Conservation (phyloP, 176 grass and related monocot genomes). For the Metroxylon sagu region DNA sequence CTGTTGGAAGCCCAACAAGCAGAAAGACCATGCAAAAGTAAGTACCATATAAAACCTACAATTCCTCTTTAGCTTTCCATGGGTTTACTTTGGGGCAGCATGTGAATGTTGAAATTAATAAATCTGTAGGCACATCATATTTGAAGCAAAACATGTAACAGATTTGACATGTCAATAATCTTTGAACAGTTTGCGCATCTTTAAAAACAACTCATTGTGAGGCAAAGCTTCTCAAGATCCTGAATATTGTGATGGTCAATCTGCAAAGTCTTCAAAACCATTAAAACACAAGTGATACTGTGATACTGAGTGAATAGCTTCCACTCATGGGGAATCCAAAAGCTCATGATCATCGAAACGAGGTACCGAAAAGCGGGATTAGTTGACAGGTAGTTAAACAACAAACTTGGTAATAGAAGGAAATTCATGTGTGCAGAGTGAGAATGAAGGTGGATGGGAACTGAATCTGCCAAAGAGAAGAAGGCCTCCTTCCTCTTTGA, state of each 20-base stretch:
- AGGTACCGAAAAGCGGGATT: not conserved
- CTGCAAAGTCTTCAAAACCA: conserved; percentile 71
- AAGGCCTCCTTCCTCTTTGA: not conserved
- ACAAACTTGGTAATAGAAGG: not conserved
- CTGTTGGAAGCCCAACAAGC: too few relatives aligned
- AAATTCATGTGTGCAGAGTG: conserved; percentile 48
- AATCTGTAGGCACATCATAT: not conserved
- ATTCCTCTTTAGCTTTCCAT: too few relatives aligned
- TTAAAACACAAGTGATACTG: conserved; percentile 83
- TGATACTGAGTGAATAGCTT: conserved; percentile 89
- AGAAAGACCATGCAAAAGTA: too few relatives aligned
- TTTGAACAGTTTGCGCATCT: not conserved
- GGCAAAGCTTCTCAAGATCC: conserved; percentile 77
- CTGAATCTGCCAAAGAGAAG: too few relatives aligned
- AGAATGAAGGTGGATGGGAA: not conserved
- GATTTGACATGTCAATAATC: not conserved
- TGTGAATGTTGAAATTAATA: too few relatives aligned
- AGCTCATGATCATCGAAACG: not conserved
- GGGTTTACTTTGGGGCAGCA: too few relatives aligned
- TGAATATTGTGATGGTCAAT: conserved; percentile 55
- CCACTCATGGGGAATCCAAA: conserved; percentile 72
- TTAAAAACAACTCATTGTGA: conserved; percentile 41
- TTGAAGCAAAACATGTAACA: too few relatives aligned
- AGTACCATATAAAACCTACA: too few relatives aligned
- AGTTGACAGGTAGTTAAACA: not conserved